Evolutionary conservation across 2,329 filamentous ascomycete species (phyloP), one percentile per base, ranked within the genome.

Genomic region (Hirsutella thompsonii): DNA sequence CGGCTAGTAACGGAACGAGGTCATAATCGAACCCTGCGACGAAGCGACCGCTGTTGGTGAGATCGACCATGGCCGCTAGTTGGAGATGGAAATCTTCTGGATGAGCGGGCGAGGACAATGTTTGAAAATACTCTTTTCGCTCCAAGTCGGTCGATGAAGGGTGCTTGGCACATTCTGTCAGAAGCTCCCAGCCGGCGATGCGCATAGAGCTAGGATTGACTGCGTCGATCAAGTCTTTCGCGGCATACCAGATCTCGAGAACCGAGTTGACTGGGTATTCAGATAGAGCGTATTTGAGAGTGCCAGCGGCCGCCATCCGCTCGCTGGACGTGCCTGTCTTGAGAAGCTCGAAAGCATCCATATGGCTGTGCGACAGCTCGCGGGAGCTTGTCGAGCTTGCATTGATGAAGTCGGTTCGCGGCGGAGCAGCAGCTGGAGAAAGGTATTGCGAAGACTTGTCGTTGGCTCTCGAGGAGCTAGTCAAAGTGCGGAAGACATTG

Each of bases 1-100:
- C 60, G 4, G 72, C 79, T 32, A 83, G 56, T 8, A 83, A 58
- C 2, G 77, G 76, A 34, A 82, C 67, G 6, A 81, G 66, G 21
- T 81, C 74, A 54, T 81, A 81, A 48, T 82, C 76, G 49, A 83
- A 83, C 0, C 79, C 79, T 6, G 75, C 68, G 8, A 83, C 59
- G 45, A 78, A 67, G 38, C 76, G 76, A 20, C 78, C 79, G 41
- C 70, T 64, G 32, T 70, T 72, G 2, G 77, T 79, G 42, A 83
- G 61, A 41, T 79, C 73, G 23, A 74, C 66, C 18, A 83, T 63
- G 14, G 78, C 72, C 23, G 68, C 68, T n/a, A 83, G 69, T 55
- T 82, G 79, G 5, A 81, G 59, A 52, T 79, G 69, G 47, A 82
- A 82, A 53, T 83, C 79, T 30, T 81, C 74, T 1, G 70, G 64